phyloP scores from a whole-genome alignment of 1,139 yeast genomes.

The Blastobotrys buckinghamii region DNA sequence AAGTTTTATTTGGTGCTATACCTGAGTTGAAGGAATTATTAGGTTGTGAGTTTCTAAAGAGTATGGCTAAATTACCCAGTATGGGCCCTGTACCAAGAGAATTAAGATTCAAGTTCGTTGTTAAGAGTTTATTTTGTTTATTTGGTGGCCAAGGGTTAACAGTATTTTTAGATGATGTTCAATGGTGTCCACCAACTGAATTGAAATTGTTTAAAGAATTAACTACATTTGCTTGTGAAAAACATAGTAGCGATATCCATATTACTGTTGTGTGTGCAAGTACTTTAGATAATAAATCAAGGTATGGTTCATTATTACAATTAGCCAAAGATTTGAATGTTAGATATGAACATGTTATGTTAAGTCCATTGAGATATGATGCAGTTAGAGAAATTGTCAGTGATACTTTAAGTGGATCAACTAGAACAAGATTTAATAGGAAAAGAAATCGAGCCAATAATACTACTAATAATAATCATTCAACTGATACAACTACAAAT shows the following conservation, averaged over 20 bases:
- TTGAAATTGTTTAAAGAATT: constrained; percentile 27
- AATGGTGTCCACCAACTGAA: constrained; percentile 38
- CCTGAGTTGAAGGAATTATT: constrained; percentile 44
- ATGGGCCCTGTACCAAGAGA: constrained; percentile 35
- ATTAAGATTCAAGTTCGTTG: constrained; percentile 40
- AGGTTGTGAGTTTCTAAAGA: constrained; percentile 39
- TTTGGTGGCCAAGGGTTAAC: constrained; percentile 44
- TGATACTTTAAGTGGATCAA: constrained; percentile 24
- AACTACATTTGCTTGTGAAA: constrained; percentile 26
- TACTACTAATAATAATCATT: not conserved
- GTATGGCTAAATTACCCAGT: constrained; percentile 24
- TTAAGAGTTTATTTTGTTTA: constrained; percentile 41
- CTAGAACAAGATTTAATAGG: not conserved
- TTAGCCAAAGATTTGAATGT: constrained; percentile 26
- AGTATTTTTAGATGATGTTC: constrained; percentile 45
- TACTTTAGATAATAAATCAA: constrained; percentile 20
- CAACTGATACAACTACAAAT: not conserved
- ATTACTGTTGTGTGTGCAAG: constrained; percentile 29
- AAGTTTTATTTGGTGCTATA: constrained; percentile 39
- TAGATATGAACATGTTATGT: constrained; percentile 23
- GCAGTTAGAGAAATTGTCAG: constrained; percentile 26
- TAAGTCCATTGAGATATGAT: constrained; percentile 24
- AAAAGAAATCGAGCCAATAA: constrained; percentile 13
- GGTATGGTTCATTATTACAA: constrained; percentile 18
- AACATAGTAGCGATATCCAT: constrained; percentile 22